Percentiles rank a stretch among this genome's conserved stretches.
Evolutionary conservation across 75 land plant genomes (phyloP).

Genomic region (Isoetes taiwanensis): DNA sequence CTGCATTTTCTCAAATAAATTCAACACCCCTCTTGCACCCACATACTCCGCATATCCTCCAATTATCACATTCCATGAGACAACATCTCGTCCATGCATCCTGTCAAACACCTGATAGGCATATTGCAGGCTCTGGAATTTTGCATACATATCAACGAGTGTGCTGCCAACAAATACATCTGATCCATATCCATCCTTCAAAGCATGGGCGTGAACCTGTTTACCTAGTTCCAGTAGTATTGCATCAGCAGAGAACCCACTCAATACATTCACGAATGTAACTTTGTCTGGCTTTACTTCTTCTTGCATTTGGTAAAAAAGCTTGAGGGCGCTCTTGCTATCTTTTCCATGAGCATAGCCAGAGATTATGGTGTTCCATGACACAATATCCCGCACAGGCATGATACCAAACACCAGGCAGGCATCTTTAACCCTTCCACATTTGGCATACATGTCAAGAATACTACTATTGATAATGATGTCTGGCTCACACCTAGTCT

Average conservation of each 20-base stretch:
- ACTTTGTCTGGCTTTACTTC: constrained; percentile 4
- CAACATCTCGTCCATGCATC: neutral
- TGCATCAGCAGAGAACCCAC: constrained; percentile 4
- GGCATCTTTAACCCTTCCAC: neutral
- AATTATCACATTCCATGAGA: constrained; percentile 9
- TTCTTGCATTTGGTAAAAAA: constrained; percentile 12
- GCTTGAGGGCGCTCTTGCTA: constrained; percentile 6
- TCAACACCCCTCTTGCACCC: no score
- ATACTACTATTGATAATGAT: neutral
- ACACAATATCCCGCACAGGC: neutral
- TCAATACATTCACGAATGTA: neutral
- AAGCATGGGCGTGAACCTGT: neutral
- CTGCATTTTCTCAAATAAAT: constrained; percentile 21
- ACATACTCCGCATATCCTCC: constrained; percentile 1
- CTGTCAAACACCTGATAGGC: constrained; percentile 3
- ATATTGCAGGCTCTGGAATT: constrained; percentile 5
- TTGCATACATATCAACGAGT: constrained; percentile 14
- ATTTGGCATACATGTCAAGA: constrained; percentile 7
- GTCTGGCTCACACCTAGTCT: neutral
- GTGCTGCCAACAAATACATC: constrained; percentile 11
- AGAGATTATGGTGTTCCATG: constrained; percentile 10
- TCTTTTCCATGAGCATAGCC: constrained; percentile 6
- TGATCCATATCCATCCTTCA: neutral
- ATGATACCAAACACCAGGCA: neutral
- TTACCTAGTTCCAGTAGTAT: constrained; percentile 7